These are phyloP conservation scores for Keithomyces neogunnii DNA, from an alignment of 2,329 filamentous ascomycete species.

Conservation along the genomic window DNA sequence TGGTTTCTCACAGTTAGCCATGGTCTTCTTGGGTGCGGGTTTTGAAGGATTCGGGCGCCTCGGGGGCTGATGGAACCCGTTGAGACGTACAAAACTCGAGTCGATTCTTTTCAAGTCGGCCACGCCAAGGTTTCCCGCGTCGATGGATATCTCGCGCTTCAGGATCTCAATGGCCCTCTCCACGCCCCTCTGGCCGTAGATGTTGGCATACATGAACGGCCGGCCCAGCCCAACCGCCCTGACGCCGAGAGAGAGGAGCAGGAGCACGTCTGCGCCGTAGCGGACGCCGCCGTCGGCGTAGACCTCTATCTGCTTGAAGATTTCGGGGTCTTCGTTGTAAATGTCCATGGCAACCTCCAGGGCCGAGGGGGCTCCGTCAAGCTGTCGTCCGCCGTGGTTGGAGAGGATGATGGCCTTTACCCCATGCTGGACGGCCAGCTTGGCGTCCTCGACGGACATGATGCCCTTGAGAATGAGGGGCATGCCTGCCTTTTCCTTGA, in stretches of 20 bases:
- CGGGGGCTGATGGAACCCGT: no score
- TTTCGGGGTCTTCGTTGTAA: conserved; percentile 25
- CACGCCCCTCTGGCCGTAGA: conserved; percentile 41
- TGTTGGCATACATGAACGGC: conserved; percentile 44
- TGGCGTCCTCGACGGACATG: conserved; percentile 26
- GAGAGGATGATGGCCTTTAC: conserved; percentile 29
- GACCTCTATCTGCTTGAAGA: conserved; percentile 30
- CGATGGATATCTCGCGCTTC: conserved; percentile 39
- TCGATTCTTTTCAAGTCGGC: conserved; percentile 26
- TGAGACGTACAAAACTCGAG: neutral
- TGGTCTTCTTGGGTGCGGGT: no score
- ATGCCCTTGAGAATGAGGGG: conserved; percentile 34
- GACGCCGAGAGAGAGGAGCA: conserved; percentile 34
- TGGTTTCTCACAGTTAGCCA: no score
- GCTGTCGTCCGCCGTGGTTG: conserved; percentile 35
- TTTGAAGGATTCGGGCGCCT: no score
- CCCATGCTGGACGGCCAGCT: conserved; percentile 22
- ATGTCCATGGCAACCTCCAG: conserved; percentile 32
- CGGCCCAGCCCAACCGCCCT: conserved; percentile 38
- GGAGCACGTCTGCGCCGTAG: conserved; percentile 33
- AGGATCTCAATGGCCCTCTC: conserved; percentile 34
- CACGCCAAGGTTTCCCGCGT: conserved; percentile 35
- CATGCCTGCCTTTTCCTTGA: conserved; percentile 26
- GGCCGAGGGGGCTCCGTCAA: conserved; percentile 29
- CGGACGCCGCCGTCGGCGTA: conserved; percentile 34